Evolutionary conservation across 2,329 filamentous ascomycete genomes (phyloP).

Genomic region (Thielaviopsis musarum): DNA sequence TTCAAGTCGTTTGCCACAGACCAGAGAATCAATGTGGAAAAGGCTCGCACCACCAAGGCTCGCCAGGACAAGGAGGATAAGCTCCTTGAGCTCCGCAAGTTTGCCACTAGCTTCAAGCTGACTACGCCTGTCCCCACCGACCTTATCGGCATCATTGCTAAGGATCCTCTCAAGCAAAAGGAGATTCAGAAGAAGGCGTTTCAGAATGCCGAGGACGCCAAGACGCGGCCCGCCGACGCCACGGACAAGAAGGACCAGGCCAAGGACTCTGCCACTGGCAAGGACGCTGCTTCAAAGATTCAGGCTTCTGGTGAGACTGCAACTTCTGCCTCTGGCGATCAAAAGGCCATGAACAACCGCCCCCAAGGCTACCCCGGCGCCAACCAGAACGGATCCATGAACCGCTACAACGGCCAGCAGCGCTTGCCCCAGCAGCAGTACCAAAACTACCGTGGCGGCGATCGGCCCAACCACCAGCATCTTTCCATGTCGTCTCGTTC

Average conservation of each 20-base stretch:
- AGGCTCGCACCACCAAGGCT: constrained; percentile 38
- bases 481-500: neutral
- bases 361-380: constrained; percentile 25
- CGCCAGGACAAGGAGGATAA: constrained; percentile 77
- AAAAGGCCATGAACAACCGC: neutral
- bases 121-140: constrained; percentile 83
- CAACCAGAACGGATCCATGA: constrained; percentile 32
- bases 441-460: constrained; percentile 2
- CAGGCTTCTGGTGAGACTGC: constrained; percentile 18
- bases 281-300: neutral
- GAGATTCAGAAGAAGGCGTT: constrained; percentile 66
- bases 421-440: constrained; percentile 19
- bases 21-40: constrained; percentile 38
- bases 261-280: constrained; percentile 17
- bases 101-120: constrained; percentile 85
- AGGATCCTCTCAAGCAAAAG: constrained; percentile 87
- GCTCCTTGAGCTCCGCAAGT: constrained; percentile 86
- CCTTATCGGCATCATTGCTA: constrained; percentile 85
- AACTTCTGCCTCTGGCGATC: constrained; percentile 12
- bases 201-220: constrained; percentile 26
- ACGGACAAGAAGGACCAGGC: constrained; percentile 29
- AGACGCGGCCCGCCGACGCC: constrained; percentile 14
- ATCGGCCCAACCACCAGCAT: neutral
- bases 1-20: constrained; percentile 48
- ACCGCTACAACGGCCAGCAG: constrained; percentile 29